Evolutionary conservation across 805 yeast species (phyloP).

Genomic region (Komagataella kurtzmanii): DNA sequence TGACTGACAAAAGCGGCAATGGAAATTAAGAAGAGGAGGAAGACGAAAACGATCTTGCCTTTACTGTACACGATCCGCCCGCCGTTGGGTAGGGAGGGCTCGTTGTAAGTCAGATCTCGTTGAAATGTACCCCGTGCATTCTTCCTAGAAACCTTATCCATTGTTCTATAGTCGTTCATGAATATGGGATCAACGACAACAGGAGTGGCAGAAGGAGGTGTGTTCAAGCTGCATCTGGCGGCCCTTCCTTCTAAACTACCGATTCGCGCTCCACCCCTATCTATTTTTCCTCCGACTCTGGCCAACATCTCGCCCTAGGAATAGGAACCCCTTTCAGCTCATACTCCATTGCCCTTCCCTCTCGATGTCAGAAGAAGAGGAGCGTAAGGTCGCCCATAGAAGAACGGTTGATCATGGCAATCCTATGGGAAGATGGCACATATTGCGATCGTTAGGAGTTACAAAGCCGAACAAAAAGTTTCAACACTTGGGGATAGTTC

Average conservation of each 20-base stretch:
- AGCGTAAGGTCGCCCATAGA: slow-evolving; percentile 38
- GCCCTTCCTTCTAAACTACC: neutral
- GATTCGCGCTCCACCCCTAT: neutral
- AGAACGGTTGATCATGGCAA: slow-evolving; percentile 73
- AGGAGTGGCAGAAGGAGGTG: neutral
- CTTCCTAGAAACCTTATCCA: neutral
- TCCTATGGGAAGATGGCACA: slow-evolving; percentile 52
- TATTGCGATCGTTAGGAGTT: slow-evolving; percentile 28
- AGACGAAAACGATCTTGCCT: slow-evolving; percentile 27
- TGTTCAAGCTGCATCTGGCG: neutral
- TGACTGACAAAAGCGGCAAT: slow-evolving; percentile 58
- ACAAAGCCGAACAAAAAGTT: slow-evolving; percentile 15
- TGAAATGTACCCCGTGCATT: neutral
- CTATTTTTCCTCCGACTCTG: neutral
- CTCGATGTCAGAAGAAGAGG: neutral
- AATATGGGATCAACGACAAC: neutral
- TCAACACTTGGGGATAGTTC: slow-evolving; percentile 31
- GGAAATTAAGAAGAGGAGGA: slow-evolving; percentile 31
- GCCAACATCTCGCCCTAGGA: neutral
- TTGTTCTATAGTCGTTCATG: neutral
- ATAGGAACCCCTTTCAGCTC: neutral
- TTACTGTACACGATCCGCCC: neutral
- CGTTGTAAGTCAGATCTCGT: neutral
- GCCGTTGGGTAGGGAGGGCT: neutral
- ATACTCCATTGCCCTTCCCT: neutral